Evolutionary conservation across 129 eudicot species (phyloP).

Genomic region (Artemisia argyi): DNA sequence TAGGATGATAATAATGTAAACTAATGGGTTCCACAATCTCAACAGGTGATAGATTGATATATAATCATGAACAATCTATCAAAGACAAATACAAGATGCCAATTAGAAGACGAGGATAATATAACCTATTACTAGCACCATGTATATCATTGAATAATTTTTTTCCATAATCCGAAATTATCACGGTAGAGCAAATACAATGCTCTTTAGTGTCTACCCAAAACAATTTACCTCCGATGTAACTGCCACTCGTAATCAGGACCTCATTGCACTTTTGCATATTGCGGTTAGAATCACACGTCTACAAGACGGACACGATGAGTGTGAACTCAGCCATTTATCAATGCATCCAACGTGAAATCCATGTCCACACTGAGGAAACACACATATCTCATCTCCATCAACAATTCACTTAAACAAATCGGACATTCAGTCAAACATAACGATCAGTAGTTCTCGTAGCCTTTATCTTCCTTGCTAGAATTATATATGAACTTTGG

Average conservation of each 20-base stretch:
- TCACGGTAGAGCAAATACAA: neutral
- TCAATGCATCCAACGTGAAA: slow-evolving; percentile 53
- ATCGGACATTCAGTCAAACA: slow-evolving; percentile 38
- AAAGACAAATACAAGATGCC: no score
- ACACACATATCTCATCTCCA: slow-evolving; percentile 43
- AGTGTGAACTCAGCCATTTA: slow-evolving; percentile 42
- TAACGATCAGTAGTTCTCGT: neutral
- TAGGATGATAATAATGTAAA: no score
- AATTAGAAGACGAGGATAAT: no score
- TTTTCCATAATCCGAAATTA: no score
- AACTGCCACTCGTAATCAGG: slow-evolving; percentile 16
- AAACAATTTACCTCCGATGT: neutral
- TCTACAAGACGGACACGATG: slow-evolving; percentile 37
- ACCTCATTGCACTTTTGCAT: slow-evolving; percentile 29
- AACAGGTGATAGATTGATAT: no score
- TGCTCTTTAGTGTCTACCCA: neutral
- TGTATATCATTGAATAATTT: no score
- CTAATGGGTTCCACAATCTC: no score
- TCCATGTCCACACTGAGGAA: slow-evolving; percentile 51
- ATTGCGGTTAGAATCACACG: slow-evolving; percentile 17
- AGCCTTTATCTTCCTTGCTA: no score
- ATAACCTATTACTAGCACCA: no score
- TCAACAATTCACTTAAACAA: slow-evolving; percentile 33
- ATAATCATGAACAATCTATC: no score
- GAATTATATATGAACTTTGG: slow-evolving; percentile 17